Base-by-base conservation (phyloP, 192 early-diverging fungal genomes). In the Jimgerdemannia lactiflua region DNA sequence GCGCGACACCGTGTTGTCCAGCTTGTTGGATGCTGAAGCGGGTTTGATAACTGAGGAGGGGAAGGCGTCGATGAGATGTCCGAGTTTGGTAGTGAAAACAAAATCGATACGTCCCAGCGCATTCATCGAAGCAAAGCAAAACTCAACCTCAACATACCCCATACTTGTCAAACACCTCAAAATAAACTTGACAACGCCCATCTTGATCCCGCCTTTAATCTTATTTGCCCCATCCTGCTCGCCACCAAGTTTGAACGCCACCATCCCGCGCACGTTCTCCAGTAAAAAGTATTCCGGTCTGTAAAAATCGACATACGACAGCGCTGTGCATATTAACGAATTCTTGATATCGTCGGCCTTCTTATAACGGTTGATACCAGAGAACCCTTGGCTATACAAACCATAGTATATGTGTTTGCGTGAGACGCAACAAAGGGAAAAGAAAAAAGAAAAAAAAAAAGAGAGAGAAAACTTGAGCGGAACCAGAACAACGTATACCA, bases 301-400 rank as follows among this genome's bases (percentile, higher is more conserved):
- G 74, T 91, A 92, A 71, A 91, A 88, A 41, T 93, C 92, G 59
- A 92, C 91, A 74, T 91, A 93, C 20, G 87, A 87, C 39, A 93
- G 78, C 4, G 88, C 82, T 19, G 89, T 91, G 17, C 87, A 85
- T 39, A 93, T 83, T 8, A 92, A 72, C 39, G 89, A 84, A 39
- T 90, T 92, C 77, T 92, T 93, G 69, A 88, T 82, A 70, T 92
- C 91, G 67, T 91, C 85, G 1, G 86, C 87, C 69, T 89, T 88
- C 69, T 87, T 75, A 71, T 77, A 89, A 41, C 87, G 81, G 75
- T 92, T 92, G 71, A 89, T 76, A 4, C 86, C 77, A 49, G 86
- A 89, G 73, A 91, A 92, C 39, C 92, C 92, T 72, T 93, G 91
- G 49, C 49, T 54, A 54, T 11, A 54, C 4, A 54, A 4, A 54